phyloP scores from a whole-genome alignment of 345 rosid species.

The Viola odorata region DNA sequence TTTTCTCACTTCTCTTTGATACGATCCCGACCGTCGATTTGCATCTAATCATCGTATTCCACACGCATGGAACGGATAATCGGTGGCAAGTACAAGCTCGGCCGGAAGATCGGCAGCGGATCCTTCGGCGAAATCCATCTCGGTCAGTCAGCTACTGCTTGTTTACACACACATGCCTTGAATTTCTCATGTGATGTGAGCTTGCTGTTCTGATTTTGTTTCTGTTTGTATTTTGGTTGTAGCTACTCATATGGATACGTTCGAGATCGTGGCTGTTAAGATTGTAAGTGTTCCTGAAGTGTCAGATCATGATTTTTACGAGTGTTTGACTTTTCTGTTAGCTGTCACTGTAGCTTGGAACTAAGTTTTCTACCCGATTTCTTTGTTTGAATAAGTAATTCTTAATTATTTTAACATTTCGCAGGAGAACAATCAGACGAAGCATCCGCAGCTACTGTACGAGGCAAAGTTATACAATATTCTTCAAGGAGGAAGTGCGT shows the following conservation, averaged over 20 bases:
- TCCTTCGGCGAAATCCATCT: slow-evolving; percentile 92
- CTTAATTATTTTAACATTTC: not conserved
- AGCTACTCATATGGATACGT: slow-evolving; percentile 88
- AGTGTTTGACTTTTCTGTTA: not conserved
- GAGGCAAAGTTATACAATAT: slow-evolving; percentile 78
- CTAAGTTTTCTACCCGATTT: not conserved
- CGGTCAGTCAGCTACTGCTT: slow-evolving; percentile 36
- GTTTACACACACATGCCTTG: not conserved
- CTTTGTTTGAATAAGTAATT: too few species aligned
- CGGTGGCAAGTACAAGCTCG: slow-evolving; percentile 88
- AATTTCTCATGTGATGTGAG: not conserved
- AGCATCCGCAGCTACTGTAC: slow-evolving; percentile 81
- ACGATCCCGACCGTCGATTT: not conserved
- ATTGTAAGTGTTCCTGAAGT: slow-evolving; percentile 49
- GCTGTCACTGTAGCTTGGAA: not conserved
- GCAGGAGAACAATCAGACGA: slow-evolving; percentile 79
- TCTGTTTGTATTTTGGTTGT: slow-evolving; percentile 8
- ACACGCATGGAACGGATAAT: slow-evolving; percentile 55
- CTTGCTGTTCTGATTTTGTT: not conserved
- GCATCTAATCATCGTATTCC: not conserved
- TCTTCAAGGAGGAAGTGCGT: slow-evolving; percentile 89
- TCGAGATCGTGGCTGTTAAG: slow-evolving; percentile 90
- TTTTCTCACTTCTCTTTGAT: not conserved
- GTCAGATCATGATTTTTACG: not conserved
- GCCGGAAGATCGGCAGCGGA: slow-evolving; percentile 92